These are phyloP conservation scores for Reutealis trisperma DNA, from an alignment of 345 rosid genomes.

Conservation along the genomic window DNA sequence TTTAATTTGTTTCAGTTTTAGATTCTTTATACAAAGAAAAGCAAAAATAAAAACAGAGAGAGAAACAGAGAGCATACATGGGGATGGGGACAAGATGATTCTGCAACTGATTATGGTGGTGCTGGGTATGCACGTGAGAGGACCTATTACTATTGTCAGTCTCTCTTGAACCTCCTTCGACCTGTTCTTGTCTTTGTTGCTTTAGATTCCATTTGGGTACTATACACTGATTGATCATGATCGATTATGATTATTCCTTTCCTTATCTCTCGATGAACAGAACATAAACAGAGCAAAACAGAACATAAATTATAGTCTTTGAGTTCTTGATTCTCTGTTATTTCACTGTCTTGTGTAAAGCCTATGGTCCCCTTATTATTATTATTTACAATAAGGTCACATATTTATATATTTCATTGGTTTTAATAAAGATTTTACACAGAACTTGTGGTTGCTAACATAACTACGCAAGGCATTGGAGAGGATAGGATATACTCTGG, in stretches of 20 bases:
- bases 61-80: conserved; percentile 22
- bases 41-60: neutral
- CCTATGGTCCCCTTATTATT: conserved; percentile 17
- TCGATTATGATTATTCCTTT: conserved; percentile 1
- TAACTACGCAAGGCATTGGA: too few relatives aligned
- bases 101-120: neutral
- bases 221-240: conserved; percentile 36
- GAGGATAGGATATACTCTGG: conserved; percentile 6
- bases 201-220: conserved; percentile 43
- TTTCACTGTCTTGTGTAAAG: conserved; percentile 6
- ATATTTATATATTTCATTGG: neutral
- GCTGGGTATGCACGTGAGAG: conserved; percentile 29
- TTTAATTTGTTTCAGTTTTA: too few relatives aligned
- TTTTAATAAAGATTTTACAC: conserved; percentile 24
- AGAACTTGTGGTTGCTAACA: conserved; percentile 27
- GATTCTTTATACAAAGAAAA: neutral
- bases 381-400: too few relatives aligned
- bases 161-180: conserved; percentile 22
- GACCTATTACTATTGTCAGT: conserved; percentile 8
- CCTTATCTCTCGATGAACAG: conserved; percentile 8
- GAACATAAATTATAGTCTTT: too few relatives aligned
- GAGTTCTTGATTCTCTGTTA: neutral
- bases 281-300: too few relatives aligned
- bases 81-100: conserved; percentile 20
- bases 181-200: conserved; percentile 35